Evolutionary conservation across 192 early-diverging fungal genomes (phyloP).

Genomic region (Endogone sp.): DNA sequence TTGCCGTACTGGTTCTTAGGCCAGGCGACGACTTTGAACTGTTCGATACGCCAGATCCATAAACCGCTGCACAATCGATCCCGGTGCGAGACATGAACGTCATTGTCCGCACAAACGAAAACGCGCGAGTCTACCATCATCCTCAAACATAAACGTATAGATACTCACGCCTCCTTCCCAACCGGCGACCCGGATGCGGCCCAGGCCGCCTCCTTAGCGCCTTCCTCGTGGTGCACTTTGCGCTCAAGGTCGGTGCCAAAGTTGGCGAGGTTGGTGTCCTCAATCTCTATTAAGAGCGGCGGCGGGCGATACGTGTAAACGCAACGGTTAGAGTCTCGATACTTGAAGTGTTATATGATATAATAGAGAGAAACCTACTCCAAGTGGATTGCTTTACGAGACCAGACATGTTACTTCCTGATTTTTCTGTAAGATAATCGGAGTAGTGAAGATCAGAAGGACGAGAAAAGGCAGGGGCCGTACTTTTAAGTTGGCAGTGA

Average conservation of each 20-base stretch:
- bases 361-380: no score
- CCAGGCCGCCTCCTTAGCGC: conserved; percentile 59
- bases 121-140: conserved; percentile 4
- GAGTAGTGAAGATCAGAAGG: no score
- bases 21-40: conserved; percentile 66
- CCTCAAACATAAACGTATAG: not conserved
- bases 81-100: not conserved
- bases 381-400: no score
- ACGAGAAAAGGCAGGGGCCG: no score
- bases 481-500: no score
- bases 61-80: conserved; percentile 43
- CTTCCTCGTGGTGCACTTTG: conserved; percentile 52
- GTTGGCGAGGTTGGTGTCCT: conserved; percentile 53
- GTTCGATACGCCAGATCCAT: conserved; percentile 75
- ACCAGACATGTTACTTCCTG: no score
- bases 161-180: conserved; percentile 28
- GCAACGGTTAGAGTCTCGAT: no score
- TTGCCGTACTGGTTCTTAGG: conserved; percentile 56
- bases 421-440: no score
- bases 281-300: conserved; percentile 37
- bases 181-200: conserved; percentile 41
- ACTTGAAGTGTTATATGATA: no score
- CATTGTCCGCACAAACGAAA: no score
- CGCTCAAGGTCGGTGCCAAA: conserved; percentile 57
- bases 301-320: no score